A percentile compares a stretch with the other conserved stretches of the same genome.
Evolutionary conservation across 2,329 filamentous ascomycete genomes (phyloP).

Genomic region (Rutstroemia sp.): DNA sequence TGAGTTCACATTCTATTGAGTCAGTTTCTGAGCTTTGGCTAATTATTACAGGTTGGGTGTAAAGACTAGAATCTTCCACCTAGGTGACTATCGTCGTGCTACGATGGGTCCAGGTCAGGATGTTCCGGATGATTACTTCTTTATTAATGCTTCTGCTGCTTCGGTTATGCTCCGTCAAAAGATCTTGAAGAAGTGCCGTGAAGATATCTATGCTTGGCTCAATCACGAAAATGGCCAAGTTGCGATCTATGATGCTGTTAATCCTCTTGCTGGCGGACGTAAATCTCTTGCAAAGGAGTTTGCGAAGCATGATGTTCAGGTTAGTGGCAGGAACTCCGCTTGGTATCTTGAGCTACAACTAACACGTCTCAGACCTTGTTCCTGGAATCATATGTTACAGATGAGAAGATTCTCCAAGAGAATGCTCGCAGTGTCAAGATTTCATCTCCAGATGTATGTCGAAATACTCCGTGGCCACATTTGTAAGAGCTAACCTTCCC

Average conservation of each 20-base stretch:
- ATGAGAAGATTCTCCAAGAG: conserved; percentile 88
- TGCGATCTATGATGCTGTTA: conserved; percentile 97
- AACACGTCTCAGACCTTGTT: conserved; percentile 66
- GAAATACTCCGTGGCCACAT: conserved; percentile 1
- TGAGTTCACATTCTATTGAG: conserved; percentile 33
- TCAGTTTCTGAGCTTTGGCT: background rate
- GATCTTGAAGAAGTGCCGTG: conserved; percentile 93
- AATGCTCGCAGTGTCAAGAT: conserved; percentile 98
- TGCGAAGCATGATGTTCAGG: conserved; percentile 92
- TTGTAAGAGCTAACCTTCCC: background rate
- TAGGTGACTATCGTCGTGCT: conserved; percentile 91
- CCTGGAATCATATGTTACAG: conserved; percentile 91
- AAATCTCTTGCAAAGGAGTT: conserved; percentile 89
- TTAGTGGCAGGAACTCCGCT: conserved; percentile 31
- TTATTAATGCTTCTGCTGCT: conserved; percentile 83
- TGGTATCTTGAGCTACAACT: conserved; percentile 4
- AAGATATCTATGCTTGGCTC: conserved; percentile 93
- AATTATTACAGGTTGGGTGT: conserved; percentile 68
- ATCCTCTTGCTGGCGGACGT: conserved; percentile 76
- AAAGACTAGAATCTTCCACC: conserved; percentile 94
- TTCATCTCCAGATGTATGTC: conserved; percentile 78
- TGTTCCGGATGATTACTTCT: conserved; percentile 96
- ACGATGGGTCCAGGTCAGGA: conserved; percentile 77
- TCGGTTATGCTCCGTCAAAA: conserved; percentile 94
- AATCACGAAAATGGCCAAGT: conserved; percentile 98